A percentile compares a stretch with the other conserved stretches of the same genome.
Evolutionary conservation across 108 stramenopile genomes (phyloP).

Genomic region (Cyclostephanos tholiformis): DNA sequence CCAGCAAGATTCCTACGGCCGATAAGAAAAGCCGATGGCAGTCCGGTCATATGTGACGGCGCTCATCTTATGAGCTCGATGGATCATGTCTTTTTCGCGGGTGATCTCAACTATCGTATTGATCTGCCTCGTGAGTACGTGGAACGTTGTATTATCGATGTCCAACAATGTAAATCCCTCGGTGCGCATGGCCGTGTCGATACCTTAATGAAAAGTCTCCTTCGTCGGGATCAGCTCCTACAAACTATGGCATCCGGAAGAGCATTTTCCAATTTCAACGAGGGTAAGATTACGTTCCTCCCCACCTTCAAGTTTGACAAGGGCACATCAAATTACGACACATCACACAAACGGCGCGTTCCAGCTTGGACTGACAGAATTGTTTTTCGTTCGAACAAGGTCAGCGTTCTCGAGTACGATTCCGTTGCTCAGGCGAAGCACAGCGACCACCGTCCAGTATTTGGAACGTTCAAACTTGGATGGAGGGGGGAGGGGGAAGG

Average conservation of each 20-base stretch:
- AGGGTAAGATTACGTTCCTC: slow-evolving; percentile 78
- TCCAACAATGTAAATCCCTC: slow-evolving; percentile 27
- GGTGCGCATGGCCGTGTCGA: slow-evolving; percentile 11
- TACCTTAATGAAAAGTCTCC: slow-evolving; percentile 44
- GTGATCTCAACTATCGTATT: slow-evolving; percentile 86
- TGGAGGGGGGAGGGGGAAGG: slow-evolving; percentile 31
- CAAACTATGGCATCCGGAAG: slow-evolving; percentile 61
- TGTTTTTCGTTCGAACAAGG: slow-evolving; percentile 71
- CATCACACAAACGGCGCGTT: slow-evolving; percentile 86
- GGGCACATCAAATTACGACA: slow-evolving; percentile 73
- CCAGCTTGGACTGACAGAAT: slow-evolving; percentile 91
- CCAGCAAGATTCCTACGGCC: slow-evolving; percentile 71
- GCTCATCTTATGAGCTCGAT: slow-evolving; percentile 67
- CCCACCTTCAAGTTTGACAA: slow-evolving; percentile 93
- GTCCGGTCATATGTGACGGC: slow-evolving; percentile 34
- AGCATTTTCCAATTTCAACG: slow-evolving; percentile 76
- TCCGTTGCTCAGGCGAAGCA: slow-evolving; percentile 61
- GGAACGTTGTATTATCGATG: slow-evolving; percentile 53
- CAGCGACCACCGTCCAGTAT: slow-evolving; percentile 88
- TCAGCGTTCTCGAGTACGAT: slow-evolving; percentile 68
- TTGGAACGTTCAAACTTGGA: slow-evolving; percentile 61
- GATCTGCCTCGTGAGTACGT: slow-evolving; percentile 79
- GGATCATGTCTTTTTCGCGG: slow-evolving; percentile 84
- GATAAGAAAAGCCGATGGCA: slow-evolving; percentile 28
- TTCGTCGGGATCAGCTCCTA: slow-evolving; percentile 78